Percentiles rank a stretch among this genome's conserved stretches.
Evolutionary conservation across 179 eudicot species (phyloP).

Genomic region (Actinidia arguta): DNA sequence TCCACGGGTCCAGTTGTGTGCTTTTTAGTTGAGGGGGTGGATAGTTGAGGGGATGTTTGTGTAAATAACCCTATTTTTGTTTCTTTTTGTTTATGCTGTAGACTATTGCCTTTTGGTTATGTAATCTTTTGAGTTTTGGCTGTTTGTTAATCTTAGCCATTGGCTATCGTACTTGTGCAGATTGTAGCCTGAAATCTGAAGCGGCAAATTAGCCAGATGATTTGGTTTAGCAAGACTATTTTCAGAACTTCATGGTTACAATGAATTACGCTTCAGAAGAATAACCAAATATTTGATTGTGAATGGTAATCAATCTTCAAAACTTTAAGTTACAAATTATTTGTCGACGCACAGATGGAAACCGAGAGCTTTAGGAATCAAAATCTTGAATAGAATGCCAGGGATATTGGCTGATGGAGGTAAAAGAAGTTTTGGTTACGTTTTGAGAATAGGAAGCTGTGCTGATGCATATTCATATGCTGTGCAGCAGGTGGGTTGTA

Average conservation of each 20-base stretch:
- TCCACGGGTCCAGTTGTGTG: too few species aligned
- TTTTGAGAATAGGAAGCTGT: too few species aligned
- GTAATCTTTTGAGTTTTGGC: not conserved
- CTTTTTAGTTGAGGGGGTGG: too few species aligned
- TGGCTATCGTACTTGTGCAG: slow-evolving; percentile 8
- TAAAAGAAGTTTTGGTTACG: not conserved
- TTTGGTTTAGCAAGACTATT: not conserved
- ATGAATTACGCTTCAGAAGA: not conserved
- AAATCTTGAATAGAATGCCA: not conserved
- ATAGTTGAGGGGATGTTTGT: too few species aligned
- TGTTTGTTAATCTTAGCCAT: not conserved
- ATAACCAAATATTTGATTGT: not conserved
- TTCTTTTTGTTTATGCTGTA: too few species aligned
- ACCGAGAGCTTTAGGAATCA: not conserved
- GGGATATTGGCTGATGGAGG: not conserved
- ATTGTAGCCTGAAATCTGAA: not conserved
- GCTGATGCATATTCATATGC: too few species aligned
- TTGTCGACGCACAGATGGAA: not conserved
- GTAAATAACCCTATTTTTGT: too few species aligned
- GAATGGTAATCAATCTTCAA: not conserved
- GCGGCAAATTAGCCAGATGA: not conserved
- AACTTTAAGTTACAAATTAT: not conserved
- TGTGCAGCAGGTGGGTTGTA: too few species aligned
- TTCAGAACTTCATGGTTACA: not conserved
- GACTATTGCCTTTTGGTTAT: not conserved